Evolutionary conservation across 345 rosid species (phyloP), one percentile per base, ranked within the genome.

Genomic region (Physaria fendleri): DNA sequence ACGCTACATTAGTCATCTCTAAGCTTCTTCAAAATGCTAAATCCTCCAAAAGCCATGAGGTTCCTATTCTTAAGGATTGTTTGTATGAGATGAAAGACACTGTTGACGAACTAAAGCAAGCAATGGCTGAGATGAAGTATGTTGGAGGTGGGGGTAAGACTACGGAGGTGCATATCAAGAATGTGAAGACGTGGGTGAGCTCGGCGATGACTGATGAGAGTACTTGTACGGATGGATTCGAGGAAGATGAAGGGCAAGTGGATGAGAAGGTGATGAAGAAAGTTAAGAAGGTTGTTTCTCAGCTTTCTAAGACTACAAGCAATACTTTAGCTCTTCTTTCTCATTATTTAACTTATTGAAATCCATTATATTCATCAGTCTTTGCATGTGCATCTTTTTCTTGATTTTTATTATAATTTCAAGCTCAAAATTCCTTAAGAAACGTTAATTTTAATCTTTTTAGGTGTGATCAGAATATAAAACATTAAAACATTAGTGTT

Each of bases 201-300:
- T 81, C 85, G 0, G 88, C 90, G 4, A 44, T 85, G 40, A 88
- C 98, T 0, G 82, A 85, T 41, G 87, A 85, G 46, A 22, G 42
- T 5, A 81, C 93, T 3, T 88, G 96, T 60, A 75, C 81, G 10
- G 96, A 85, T 16, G 96, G 63, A 53, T 65, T 88, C 10, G 84
- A 75, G 2, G 95, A 60, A 8, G 84, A 75, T 2, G 95, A 60
- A 8, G n/a, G 11, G 54, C 49, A 48, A 33, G 82, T 72, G 25
- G 74, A 75, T 28, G 62, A 55, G 10, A 42, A 38, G 4, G 62
- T 76, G 71, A 75, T 74, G 81, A 78, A 32, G 50, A 65, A 64
- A 55, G 82, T 88, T 27, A 64, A 40, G 39, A 79, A 62, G 56
- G 65, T 70, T 33, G 23, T 82, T n/a, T n/a, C 29, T 28, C 42